phyloP scores from a whole-genome alignment of 2,329 filamentous ascomycete species.

The Xylaria sp. region DNA sequence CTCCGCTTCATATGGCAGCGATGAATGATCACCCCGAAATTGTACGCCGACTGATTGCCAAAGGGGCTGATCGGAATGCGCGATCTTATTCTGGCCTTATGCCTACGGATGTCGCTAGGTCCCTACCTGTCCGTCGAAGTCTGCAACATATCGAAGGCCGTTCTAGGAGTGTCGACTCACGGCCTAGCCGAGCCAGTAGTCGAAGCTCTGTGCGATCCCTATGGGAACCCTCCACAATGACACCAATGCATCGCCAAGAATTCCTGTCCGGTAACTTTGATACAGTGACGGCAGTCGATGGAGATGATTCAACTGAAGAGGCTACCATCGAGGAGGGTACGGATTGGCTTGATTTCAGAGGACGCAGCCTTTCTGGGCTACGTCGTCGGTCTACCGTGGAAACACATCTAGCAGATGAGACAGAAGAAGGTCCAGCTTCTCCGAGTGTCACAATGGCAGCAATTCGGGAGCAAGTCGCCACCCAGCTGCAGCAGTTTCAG shows the following conservation, averaged over 20 bases:
- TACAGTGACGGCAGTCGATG: slow-evolving; percentile 50
- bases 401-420: slow-evolving; percentile 44
- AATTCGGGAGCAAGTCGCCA: slow-evolving; percentile 76
- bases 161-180: slow-evolving; percentile 71
- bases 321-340: slow-evolving; percentile 55
- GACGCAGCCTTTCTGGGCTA: slow-evolving; percentile 43
- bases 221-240: slow-evolving; percentile 66
- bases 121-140: slow-evolving; percentile 70
- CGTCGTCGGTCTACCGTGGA: slow-evolving; percentile 40
- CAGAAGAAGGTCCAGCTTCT: slow-evolving; percentile 57
- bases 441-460: slow-evolving; percentile 73
- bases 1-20: slow-evolving; percentile 82
- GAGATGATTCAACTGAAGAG: slow-evolving; percentile 51
- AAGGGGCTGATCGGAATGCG: slow-evolving; percentile 76
- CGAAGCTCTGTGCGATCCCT: slow-evolving; percentile 73
- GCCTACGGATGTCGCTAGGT: slow-evolving; percentile 75
- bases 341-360: slow-evolving; percentile 53
- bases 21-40: slow-evolving; percentile 81
- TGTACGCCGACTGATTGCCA: slow-evolving; percentile 76
- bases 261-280: slow-evolving; percentile 57
- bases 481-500: slow-evolving; percentile 81
- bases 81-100: slow-evolving; percentile 76
- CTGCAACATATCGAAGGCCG: slow-evolving; percentile 71
- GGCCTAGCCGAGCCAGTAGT: slow-evolving; percentile 72
- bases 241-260: slow-evolving; percentile 46